Evolutionary conservation across 768 basidiomycete species (phyloP).

Genomic region (Leccinum longicurvipes): DNA sequence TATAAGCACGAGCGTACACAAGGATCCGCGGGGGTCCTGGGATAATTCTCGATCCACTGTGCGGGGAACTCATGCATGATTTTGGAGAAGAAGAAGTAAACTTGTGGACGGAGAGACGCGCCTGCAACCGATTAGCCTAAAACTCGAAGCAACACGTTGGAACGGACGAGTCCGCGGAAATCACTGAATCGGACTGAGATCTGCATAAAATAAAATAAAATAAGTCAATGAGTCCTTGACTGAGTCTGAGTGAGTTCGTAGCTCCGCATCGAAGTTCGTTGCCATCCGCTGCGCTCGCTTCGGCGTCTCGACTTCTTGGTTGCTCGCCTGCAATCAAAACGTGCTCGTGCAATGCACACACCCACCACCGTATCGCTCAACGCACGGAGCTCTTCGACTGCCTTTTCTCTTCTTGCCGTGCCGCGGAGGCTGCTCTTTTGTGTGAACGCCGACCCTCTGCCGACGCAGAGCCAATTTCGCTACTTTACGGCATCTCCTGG

Average conservation of each 20-base stretch:
- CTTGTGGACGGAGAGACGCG: conserved; percentile 10
- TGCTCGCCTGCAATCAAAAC: conserved; percentile 16
- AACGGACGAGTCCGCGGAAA: conserved; percentile 30
- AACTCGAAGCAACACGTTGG: conserved; percentile 23
- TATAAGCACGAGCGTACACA: conserved; percentile 23
- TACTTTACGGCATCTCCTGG: conserved; percentile 8
- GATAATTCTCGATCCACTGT: conserved; percentile 28
- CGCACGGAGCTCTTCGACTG: conserved; percentile 1
- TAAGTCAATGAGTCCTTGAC: neutral
- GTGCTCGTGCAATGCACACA: conserved; percentile 8
- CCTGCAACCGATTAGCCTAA: conserved; percentile 23
- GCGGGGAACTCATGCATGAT: conserved; percentile 24
- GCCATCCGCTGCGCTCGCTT: conserved; percentile 14
- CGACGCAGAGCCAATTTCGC: neutral
- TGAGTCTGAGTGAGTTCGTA: neutral
- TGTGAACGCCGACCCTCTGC: conserved; percentile 10
- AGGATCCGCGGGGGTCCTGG: conserved; percentile 32
- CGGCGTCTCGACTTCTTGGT: conserved; percentile 14
- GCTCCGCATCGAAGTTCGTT: conserved; percentile 20
- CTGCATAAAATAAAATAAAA: conserved; percentile 15
- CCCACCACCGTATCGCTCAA: neutral
- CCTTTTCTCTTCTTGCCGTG: conserved; percentile 6
- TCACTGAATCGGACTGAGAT: conserved; percentile 27
- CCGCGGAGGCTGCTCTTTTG: conserved; percentile 5
- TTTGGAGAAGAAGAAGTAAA: conserved; percentile 8